Conservation (phyloP, 2,329 filamentous ascomycete genomes). For the Aspergillus thermomutatus region DNA sequence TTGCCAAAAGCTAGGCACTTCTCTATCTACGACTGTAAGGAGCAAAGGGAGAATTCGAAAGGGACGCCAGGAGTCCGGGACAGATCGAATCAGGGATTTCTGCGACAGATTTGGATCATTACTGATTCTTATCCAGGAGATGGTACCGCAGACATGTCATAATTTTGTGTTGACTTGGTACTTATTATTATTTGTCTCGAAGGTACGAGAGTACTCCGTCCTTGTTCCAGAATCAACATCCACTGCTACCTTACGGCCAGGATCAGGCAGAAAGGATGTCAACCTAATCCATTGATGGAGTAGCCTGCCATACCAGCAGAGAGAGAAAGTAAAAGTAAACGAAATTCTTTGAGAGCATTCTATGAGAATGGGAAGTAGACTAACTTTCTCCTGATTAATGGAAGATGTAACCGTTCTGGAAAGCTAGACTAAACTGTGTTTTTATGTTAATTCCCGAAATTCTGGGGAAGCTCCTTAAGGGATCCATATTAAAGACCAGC, state of each 20-base stretch:
- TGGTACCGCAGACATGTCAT: not conserved
- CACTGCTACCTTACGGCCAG: too few species aligned
- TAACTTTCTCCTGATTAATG: too few species aligned
- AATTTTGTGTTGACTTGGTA: not conserved
- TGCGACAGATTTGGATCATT: not conserved
- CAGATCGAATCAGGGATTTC: not conserved
- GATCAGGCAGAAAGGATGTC: not conserved
- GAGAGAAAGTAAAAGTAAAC: not conserved
- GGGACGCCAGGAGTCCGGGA: not conserved
- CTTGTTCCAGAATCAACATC: too few species aligned
- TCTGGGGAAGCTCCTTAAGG: not conserved
- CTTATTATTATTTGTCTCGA: not conserved
- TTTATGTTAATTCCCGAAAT: not conserved
- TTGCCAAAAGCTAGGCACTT: not conserved
- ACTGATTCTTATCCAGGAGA: not conserved
- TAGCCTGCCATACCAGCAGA: not conserved
- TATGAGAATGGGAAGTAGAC: too few species aligned
- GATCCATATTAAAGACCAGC: not conserved
- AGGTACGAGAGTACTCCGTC: too few species aligned
- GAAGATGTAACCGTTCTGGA: not conserved
- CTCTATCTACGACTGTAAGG: not conserved
- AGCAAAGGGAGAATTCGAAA: not conserved
- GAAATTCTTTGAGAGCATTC: not conserved
- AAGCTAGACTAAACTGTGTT: not conserved
- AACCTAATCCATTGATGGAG: not conserved